Base-by-base conservation (phyloP, 2,329 filamentous ascomycete species). In the Stagonosporopsis cucurbitacearum region DNA sequence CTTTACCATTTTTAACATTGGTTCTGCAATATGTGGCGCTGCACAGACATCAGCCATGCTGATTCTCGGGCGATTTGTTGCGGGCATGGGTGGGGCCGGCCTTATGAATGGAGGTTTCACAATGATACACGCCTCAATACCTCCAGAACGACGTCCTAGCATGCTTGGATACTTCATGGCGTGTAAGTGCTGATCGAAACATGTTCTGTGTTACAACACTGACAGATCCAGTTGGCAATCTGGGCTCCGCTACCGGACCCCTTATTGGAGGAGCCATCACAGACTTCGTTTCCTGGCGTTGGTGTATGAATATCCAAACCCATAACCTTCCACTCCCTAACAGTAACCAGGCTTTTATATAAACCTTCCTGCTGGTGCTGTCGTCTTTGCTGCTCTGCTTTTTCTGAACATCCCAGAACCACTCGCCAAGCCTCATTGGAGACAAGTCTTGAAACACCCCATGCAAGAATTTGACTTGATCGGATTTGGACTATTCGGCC, bases 401-500 rank as follows among this genome's bases (percentile, higher is more conserved):
- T 26, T 26, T 26, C 25, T 81, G 6, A 60, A 81, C 19, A 81
- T 80, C 56, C 47, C 56, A 3, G 49, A 56, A 7, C 41, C 19
- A 2, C 68, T 84, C 25, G 77, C 83, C 53, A 77, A 84, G 7
- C 79, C 82, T 50, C 82, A 81, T 44, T 80, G 33, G 40, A 39
- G 39, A 35, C 83, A 80, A 0, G 71, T 71, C 0, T 62, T 83
- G 6, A 39, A 51, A 6, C 57, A 76, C 0, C 79, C 80, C 0
- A 63, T 82, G 32, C 73, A 68, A 41, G 80, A 79, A 1, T 77
- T 83, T n/a, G 81, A 83, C 62, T 81, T 80, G 78, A 71, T 78
- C 22, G 81, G 81, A 3, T 80, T 77, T 32, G 30, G 80, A 12
- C 75, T 77, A 0, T 76, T 83, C 40, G 66, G 80, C 0, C 78